Evolutionary conservation across 1,284 basidiomycete species (phyloP).

Genomic region (Puccinia coronata): DNA sequence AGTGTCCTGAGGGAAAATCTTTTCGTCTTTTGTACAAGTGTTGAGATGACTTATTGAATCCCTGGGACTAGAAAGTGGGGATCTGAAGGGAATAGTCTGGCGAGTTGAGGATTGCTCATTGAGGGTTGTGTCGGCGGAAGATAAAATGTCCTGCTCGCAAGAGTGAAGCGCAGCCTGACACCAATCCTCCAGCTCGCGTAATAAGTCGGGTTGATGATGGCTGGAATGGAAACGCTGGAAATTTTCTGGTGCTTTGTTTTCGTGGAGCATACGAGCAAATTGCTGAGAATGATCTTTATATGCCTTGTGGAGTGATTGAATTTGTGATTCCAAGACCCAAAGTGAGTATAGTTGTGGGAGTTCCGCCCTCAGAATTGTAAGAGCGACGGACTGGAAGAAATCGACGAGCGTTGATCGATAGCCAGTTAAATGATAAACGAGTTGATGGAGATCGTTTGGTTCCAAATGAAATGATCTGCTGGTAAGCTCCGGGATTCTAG

Average conservation of each 20-base stretch:
- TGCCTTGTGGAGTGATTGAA: slow-evolving; percentile 1
- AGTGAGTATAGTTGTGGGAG: slow-evolving; percentile 29
- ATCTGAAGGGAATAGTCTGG: background rate
- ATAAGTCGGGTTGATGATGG: background rate
- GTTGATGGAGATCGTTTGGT: slow-evolving; percentile 9
- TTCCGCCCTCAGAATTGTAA: slow-evolving; percentile 20
- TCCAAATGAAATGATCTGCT: background rate
- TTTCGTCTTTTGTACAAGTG: background rate
- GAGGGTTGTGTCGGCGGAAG: slow-evolving; percentile 39
- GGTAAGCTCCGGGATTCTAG: background rate
- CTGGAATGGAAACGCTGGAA: background rate
- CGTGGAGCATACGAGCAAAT: slow-evolving; percentile 10
- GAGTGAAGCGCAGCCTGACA: no score
- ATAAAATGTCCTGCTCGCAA: slow-evolving; percentile 6
- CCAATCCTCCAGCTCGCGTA: background rate
- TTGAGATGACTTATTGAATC: background rate
- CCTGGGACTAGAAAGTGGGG: background rate
- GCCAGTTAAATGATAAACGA: slow-evolving; percentile 3
- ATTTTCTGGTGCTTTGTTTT: slow-evolving; percentile 13
- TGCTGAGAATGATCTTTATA: slow-evolving; percentile 13
- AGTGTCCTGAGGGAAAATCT: background rate
- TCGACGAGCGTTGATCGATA: slow-evolving; percentile 34
- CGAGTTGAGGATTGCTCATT: slow-evolving; percentile 14
- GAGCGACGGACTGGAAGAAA: slow-evolving; percentile 29
- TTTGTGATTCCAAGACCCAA: slow-evolving; percentile 30